Conservation (phyloP, 495 filamentous ascomycete species). For the Tuber borchii region DNA sequence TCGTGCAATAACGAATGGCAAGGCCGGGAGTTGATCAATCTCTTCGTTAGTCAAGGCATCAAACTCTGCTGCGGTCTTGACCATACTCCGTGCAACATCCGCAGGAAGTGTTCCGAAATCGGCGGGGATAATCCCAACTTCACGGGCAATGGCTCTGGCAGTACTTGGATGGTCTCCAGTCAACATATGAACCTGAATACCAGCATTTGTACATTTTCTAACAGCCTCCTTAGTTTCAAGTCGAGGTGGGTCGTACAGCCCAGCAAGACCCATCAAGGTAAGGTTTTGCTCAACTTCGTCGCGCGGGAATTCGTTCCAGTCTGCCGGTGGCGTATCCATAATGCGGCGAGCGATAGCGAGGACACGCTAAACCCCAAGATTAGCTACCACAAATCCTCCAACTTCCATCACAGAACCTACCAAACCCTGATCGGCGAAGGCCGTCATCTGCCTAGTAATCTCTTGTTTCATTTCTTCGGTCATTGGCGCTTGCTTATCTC, state of each 20-base stretch:
- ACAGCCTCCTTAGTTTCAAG: conserved; percentile 62
- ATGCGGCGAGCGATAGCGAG: conserved; percentile 62
- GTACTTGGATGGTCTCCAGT: conserved; percentile 71
- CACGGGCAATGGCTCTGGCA: conserved; percentile 65
- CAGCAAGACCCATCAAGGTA: conserved; percentile 61
- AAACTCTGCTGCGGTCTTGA: conserved; percentile 48
- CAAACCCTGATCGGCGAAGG: conserved; percentile 68
- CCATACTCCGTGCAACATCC: conserved; percentile 43
- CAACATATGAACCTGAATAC: conserved; percentile 74
- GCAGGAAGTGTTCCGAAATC: conserved; percentile 49
- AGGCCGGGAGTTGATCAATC: conserved; percentile 45
- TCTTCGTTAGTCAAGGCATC: conserved; percentile 47
- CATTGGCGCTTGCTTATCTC: conserved; percentile 49
- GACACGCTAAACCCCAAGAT: conserved; percentile 48
- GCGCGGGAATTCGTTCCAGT: conserved; percentile 39
- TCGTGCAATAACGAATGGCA: conserved; percentile 49
- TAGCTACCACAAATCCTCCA: neutral
- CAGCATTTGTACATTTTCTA: conserved; percentile 58
- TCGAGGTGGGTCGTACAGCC: conserved; percentile 69
- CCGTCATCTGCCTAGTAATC: conserved; percentile 59
- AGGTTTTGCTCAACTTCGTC: conserved; percentile 53
- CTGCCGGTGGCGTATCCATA: conserved; percentile 21
- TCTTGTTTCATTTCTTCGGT: conserved; percentile 55
- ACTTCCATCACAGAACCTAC: neutral
- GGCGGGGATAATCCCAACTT: conserved; percentile 65